These are phyloP conservation scores for Vigna reflexopilosa DNA, from an alignment of 306 rosid species.

Conservation along the genomic window DNA sequence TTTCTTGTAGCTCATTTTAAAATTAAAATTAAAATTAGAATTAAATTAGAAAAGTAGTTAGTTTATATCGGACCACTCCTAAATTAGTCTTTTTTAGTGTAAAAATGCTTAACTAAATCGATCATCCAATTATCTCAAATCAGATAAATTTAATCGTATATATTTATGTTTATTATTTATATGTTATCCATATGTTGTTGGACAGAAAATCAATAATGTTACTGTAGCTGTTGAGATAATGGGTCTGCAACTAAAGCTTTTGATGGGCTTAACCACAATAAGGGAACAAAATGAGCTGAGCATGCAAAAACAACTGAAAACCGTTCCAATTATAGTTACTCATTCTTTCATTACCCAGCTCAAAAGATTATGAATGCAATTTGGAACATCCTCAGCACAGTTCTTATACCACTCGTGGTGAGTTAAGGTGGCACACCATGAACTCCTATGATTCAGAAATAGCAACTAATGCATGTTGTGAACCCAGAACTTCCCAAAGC, in stretches of 20 bases:
- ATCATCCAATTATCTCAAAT: no score
- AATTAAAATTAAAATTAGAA: no score
- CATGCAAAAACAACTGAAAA: not conserved
- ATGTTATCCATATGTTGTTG: no score
- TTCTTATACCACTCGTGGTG: not conserved
- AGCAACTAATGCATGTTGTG: conserved; percentile 2
- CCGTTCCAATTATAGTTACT: not conserved
- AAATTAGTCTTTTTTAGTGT: no score
- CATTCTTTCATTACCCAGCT: not conserved
- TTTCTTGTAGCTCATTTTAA: no score
- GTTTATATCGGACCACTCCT: no score
- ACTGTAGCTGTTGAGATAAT: conserved; percentile 4
- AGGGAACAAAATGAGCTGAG: conserved; percentile 6
- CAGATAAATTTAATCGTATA: no score
- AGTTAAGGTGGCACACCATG: conserved; percentile 3
- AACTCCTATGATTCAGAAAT: conserved; percentile 29
- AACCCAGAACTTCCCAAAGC: conserved; percentile 21
- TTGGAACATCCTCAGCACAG: conserved; percentile 13
- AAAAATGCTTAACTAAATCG: no score
- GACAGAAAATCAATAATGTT: no score
- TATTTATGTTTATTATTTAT: no score
- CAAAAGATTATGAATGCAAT: conserved; percentile 3
- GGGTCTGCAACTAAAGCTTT: not conserved
- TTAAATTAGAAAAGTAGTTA: no score
- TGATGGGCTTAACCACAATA: not conserved